Base-by-base conservation (phyloP, 179 eudicot genomes). In the Camellia oleifera region DNA sequence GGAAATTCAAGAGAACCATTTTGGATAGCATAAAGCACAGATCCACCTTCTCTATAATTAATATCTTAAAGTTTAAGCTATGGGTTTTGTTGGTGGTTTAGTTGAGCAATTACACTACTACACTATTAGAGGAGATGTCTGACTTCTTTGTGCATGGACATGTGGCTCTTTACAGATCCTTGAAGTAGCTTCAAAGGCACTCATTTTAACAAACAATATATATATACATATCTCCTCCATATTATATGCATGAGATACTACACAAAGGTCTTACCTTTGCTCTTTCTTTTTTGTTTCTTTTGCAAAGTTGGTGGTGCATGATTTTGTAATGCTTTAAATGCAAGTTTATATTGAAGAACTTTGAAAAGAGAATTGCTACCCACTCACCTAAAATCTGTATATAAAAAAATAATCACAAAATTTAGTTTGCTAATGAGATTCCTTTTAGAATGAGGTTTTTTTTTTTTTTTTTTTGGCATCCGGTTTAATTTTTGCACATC, bases 121-220 rank as follows among this genome's bases (percentile, higher is more conserved):
- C 60, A 2, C 17, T 54, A 52, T 15, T 13, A 67, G 71, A 44
- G 26, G 52, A 48, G 52, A 48, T 48, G 7, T 4, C 5, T 4
- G 5, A 48, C 0, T 48, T 3, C 52, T 48, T 4, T 7, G 7
- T 48, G 52, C 52, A 48, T 4, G 52, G 7, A 48, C 40, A 32
- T 32, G 40, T 32, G 52, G 52, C 52, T 48, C 7, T 4, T 48
- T 48, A 48, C 52, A 44, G 58, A 23, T 40, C 18, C 45, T 61
- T 32, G 54, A 54, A 75, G 78, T 75, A 58, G 69, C 68, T 60
- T 75, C 14, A 42, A 75, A 63, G 68, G 54, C 60, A 75, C 56
- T 68, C 68, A 18, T 42, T 75, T 53, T 4, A 75, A 40, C 77
- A 7, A 57, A 57, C 65, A 45, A 66, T 53, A 72, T 3, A 3